Evolutionary conservation across 164 flowering plant genomes (phyloP).

Genomic region (Saururus chinensis): DNA sequence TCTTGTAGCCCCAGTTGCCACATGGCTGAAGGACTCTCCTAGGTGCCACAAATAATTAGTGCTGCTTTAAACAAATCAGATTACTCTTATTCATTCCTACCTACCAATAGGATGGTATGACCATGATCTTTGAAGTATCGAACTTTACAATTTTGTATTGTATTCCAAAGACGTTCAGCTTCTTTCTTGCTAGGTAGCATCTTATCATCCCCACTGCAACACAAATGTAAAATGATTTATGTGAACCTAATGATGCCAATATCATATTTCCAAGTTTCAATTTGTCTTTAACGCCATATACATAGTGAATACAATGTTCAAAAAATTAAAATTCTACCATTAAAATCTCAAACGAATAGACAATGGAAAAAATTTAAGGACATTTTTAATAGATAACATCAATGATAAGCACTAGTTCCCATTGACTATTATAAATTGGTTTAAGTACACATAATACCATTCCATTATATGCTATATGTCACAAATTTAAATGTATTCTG

Average conservation of each 20-base stretch:
- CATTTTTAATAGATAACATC: background rate
- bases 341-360: too few relatives aligned
- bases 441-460: too few relatives aligned
- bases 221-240: background rate
- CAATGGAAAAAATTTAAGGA: too few relatives aligned
- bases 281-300: too few relatives aligned
- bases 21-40: too few relatives aligned
- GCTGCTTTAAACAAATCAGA: too few relatives aligned
- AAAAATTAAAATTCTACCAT: background rate
- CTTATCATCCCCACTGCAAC: conserved; percentile 35
- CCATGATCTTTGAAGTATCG: conserved; percentile 75
- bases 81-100: too few relatives aligned
- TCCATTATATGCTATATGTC: background rate
- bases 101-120: conserved; percentile 76
- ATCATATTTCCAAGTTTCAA: too few relatives aligned
- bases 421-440: too few relatives aligned
- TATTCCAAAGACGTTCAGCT: conserved; percentile 44
- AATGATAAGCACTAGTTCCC: background rate
- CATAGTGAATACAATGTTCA: background rate
- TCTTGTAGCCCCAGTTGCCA: too few relatives aligned
- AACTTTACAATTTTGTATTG: conserved; percentile 48
- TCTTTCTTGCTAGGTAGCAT: conserved; percentile 80
- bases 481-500: too few relatives aligned
- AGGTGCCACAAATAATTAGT: too few relatives aligned
- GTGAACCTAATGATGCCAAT: background rate